phyloP scores from a whole-genome alignment of 1,139 yeast species.

The Dujonia santamariae region DNA sequence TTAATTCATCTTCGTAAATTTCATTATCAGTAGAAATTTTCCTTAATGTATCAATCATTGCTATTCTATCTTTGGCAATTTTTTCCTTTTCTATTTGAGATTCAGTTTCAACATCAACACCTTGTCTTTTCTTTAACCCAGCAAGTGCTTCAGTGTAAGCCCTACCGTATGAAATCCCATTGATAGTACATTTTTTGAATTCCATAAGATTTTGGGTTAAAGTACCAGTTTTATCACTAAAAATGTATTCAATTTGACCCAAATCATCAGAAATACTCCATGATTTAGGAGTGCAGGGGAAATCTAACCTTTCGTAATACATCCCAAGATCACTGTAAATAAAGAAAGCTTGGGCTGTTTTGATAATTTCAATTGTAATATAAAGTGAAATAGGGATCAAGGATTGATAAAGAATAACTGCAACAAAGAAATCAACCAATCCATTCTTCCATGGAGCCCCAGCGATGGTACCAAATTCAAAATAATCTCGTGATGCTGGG shows the following conservation, averaged over 20 bases:
- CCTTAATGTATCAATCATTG: constrained; percentile 34
- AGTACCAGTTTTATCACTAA: constrained; percentile 63
- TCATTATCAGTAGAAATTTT: constrained; percentile 15
- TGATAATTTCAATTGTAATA: constrained; percentile 58
- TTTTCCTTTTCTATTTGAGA: constrained; percentile 33
- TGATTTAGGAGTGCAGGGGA: constrained; percentile 59
- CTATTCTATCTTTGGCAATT: constrained; percentile 34
- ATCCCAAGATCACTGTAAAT: constrained; percentile 50
- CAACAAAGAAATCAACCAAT: constrained; percentile 48
- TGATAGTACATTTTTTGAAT: constrained; percentile 56
- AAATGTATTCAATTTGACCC: constrained; percentile 62
- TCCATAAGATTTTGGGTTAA: constrained; percentile 62
- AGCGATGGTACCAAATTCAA: constrained; percentile 51
- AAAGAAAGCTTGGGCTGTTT: constrained; percentile 56
- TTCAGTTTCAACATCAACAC: constrained; percentile 52
- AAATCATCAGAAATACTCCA: constrained; percentile 64
- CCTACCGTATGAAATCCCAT: constrained; percentile 52
- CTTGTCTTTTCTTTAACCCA: constrained; percentile 55
- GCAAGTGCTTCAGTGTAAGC: constrained; percentile 63
- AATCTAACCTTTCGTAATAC: constrained; percentile 52
- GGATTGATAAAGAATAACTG: constrained; percentile 54
- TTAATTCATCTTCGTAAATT: constrained; percentile 38
- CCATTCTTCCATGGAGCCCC: constrained; percentile 52
- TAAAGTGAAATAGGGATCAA: constrained; percentile 60
- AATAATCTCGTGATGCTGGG: constrained; percentile 37